Percentiles rank a stretch among this genome's conserved stretches.
These are phyloP conservation scores for Prototheca wickerhamii DNA, from an alignment of 163 green algal genomes.

Conservation along the genomic window DNA sequence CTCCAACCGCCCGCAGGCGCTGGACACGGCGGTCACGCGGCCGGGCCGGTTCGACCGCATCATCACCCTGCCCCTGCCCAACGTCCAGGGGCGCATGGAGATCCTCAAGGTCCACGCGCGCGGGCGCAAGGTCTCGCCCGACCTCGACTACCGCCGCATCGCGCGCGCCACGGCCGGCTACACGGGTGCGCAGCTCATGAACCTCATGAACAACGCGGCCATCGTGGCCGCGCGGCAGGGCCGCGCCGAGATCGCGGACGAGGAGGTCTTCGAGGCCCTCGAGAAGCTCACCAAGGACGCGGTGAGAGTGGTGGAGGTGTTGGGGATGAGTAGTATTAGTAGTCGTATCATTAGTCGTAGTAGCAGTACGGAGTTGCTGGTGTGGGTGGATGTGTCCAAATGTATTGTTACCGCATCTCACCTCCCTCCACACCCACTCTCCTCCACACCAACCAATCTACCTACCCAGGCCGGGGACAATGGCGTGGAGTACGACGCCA, in stretches of 20 bases:
- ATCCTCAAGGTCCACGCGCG: constrained; percentile 87
- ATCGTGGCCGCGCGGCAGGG: constrained; percentile 65
- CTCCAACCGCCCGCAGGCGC: constrained; percentile 89
- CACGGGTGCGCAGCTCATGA: constrained; percentile 89
- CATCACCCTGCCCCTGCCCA: constrained; percentile 79
- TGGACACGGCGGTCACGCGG: constrained; percentile 83
- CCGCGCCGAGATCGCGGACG: constrained; percentile 34
- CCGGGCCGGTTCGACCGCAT: constrained; percentile 95
- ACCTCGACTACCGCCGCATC: constrained; percentile 72
- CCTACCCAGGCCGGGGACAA: not conserved
- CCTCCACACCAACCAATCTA: not conserved
- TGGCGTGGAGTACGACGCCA: not conserved
- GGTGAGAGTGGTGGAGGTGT: no score
- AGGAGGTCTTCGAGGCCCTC: constrained; percentile 54
- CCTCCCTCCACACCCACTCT: no score
- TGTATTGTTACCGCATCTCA: no score
- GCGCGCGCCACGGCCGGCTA: constrained; percentile 77
- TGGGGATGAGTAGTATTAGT: no score
- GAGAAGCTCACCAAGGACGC: constrained; percentile 54
- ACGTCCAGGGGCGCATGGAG: constrained; percentile 66
- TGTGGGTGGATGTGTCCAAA: no score
- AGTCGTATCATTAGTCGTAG: no score
- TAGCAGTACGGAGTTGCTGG: no score
- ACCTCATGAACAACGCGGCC: constrained; percentile 79
- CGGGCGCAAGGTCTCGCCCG: constrained; percentile 63